These are phyloP conservation scores for Myriosclerotinia curreyana DNA, from an alignment of 2,329 filamentous ascomycete genomes.

Conservation along the genomic window DNA sequence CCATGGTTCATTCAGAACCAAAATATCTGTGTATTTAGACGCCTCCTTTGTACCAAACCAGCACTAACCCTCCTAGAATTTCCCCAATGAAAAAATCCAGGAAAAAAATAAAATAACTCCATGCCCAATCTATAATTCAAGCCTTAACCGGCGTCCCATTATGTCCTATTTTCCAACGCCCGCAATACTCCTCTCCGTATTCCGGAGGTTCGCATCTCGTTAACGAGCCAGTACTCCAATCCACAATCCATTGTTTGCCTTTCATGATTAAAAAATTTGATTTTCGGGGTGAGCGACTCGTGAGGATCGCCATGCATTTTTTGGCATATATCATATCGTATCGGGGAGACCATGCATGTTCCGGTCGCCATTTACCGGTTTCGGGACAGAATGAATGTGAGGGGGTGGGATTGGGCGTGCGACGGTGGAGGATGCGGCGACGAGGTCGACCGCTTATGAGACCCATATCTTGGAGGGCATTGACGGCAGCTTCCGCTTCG, in stretches of 20 bases:
- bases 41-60: background rate
- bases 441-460: background rate
- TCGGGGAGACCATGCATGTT: conserved; percentile 52
- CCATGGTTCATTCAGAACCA: background rate
- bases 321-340: conserved; percentile 60
- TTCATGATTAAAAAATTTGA: conserved; percentile 56
- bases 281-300: conserved; percentile 56
- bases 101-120: conserved; percentile 1
- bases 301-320: conserved; percentile 57
- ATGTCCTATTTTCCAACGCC: conserved; percentile 14
- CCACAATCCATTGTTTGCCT: conserved; percentile 57
- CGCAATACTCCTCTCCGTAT: conserved; percentile 46
- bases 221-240: conserved; percentile 57
- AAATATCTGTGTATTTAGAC: conserved; percentile 7
- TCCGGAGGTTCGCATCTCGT: conserved; percentile 52
- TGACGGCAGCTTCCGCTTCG: background rate
- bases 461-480: conserved; percentile 14
- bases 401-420: conserved; percentile 4
- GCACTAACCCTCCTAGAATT: background rate
- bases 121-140: conserved; percentile 4
- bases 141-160: conserved; percentile 5
- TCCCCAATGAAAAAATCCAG: background rate
- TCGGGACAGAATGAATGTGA: conserved; percentile 31
- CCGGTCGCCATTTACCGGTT: conserved; percentile 54
- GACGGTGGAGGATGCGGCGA: conserved; percentile 5